Base-by-base conservation (phyloP, 257 asterid genomes). In the Rhazya stricta region DNA sequence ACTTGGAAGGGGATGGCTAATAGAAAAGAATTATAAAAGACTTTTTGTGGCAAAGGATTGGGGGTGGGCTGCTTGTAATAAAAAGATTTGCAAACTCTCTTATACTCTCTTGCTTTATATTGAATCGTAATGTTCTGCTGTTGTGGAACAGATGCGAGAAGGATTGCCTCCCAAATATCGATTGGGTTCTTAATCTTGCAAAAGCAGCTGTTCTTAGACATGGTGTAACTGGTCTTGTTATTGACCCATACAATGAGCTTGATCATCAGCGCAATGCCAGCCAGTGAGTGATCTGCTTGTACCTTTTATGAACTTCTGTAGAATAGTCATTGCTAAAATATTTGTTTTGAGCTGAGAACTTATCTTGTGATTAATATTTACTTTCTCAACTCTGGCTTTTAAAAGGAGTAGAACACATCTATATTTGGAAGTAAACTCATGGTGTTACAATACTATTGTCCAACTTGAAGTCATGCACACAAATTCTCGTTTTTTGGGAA, bases 181-280 rank as follows among this genome's bases (percentile, higher is more conserved):
- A 78, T 57, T 95, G 97, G 98, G 97, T 95, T 89, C 96, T 95
- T 58, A 86, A 88, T 45, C 99, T 95, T 58, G 99, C 99, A 69
- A 88, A 81, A 81, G 85, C 90, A 36, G 97, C 99, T 76, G 96
- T 95, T 73, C 79, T 92, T 30, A 96, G 98, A 66, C 89, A 95
- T 80, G 99, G 99, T 57, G 87, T 95, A 68, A 89, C 83, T 79
- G 99, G 99, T 46, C 96, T 95, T 23, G 96, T 95, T 69, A 95
- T 95, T 71, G 99, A 95, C 81, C 99, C 99, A 39, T 95, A 95
- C 81, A 95, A 95, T 73, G 99, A 95, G 84, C 91, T 95, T 68
- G 99, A 95, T 83, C 98, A 95, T 89, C 99, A 95, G 81, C 98
- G 98, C 39, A 89, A 86, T 62, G 77, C 84, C 74, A 80, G 77